Evolutionary conservation across 768 basidiomycete species (phyloP), one percentile per base, ranked within the genome.

Genomic region (Wakefieldia striispora): DNA sequence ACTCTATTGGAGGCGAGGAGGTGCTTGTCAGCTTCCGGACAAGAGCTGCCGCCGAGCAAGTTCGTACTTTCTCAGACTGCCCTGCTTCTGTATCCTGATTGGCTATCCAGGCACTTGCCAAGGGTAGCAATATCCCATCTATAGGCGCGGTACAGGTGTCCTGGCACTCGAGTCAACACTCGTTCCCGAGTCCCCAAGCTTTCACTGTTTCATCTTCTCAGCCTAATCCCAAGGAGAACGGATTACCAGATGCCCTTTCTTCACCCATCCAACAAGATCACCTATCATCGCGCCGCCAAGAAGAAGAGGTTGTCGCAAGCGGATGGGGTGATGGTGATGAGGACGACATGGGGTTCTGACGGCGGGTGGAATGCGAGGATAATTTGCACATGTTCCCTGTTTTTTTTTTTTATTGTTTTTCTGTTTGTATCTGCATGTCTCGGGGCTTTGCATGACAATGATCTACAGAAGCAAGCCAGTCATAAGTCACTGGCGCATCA

Each of bases 11-110:
- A n/a, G 64, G 68, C 43, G 84, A 80, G 8, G 82, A 81, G 53
- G 61, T 84, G 27, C 56, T 90, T 6, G 84, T 91, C 5, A 59
- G 79, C 20, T 93, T 94, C 76, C 81, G 76, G 59, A 83, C 79
- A 36, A 81, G 91, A 47, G 72, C 75, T 23, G 83, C 77, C 20
- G 91, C 91, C 12, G 91, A 93, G 67, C 85, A 86, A 77, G 89
- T 88, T 57, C 27, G 72, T 62, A n/a, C 23, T 31, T 29, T 20
- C 24, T 54, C 43, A 19, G 17, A 45, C 33, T 13, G 13, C 36
- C 14, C 53, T 31, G 26, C 14, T 29, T 35, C 17, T 42, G 20
- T 40, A 39, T 45, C 29, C 47, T 62, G 9, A 65, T 48, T 31
- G 43, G 33, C 38, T 48, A 52, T 51, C 6, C 51, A 91, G 86